A percentile compares a stretch with the other conserved stretches of the same genome.
Conservation (phyloP, 225 moss, liverwort and hornwort species). For the Neckera pumila region DNA sequence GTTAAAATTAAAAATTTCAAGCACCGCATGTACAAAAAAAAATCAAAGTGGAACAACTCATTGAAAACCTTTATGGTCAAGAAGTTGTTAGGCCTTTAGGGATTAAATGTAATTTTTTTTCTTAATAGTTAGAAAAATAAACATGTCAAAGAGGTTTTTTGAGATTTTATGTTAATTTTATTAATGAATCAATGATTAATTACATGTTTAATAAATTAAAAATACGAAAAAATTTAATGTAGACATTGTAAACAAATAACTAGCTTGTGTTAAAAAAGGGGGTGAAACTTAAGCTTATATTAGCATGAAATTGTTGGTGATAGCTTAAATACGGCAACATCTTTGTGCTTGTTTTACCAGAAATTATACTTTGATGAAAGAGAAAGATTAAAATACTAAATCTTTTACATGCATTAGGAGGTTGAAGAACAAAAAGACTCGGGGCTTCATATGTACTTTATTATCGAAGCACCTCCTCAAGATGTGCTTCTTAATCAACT, state of each 20-base stretch:
- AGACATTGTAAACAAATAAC: not conserved
- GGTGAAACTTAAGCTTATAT: not conserved
- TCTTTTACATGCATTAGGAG: not conserved
- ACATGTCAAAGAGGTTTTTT: not conserved
- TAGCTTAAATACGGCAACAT: not conserved
- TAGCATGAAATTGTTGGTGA: not conserved
- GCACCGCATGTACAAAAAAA: too few species aligned
- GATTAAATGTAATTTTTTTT: too few species aligned
- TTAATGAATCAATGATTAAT: too few species aligned
- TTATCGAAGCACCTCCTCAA: conserved; percentile 31
- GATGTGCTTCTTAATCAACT: conserved; percentile 28
- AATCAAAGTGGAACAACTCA: too few species aligned
- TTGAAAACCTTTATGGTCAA: too few species aligned
- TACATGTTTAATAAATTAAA: too few species aligned
- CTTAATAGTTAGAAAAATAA: too few species aligned
- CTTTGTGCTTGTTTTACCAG: not conserved
- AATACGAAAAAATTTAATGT: not conserved
- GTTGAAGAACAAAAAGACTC: not conserved
- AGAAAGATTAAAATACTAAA: not conserved
- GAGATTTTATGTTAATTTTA: not conserved
- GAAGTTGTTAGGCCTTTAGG: too few species aligned
- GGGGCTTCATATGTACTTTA: conserved; percentile 46
- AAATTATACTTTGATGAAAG: not conserved
- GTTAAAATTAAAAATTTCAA: too few species aligned
- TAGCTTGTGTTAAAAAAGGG: too few species aligned